phyloP scores from a whole-genome alignment of 1,284 basidiomycete genomes.

The Cystobasidium sp. region DNA sequence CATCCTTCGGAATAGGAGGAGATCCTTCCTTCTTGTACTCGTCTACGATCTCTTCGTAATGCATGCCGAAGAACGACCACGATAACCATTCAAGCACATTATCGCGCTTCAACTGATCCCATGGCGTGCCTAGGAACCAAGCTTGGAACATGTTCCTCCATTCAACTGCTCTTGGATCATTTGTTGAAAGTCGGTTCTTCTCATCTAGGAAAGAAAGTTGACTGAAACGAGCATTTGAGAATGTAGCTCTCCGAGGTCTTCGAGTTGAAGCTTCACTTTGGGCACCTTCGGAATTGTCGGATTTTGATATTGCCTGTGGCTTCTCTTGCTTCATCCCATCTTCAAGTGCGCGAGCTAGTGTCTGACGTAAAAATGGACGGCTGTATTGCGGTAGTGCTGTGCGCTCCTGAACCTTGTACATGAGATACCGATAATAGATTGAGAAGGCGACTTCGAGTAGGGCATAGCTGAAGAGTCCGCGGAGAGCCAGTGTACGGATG shows the following conservation, averaged over 20 bases:
- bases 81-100: constrained; percentile 78
- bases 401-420: constrained; percentile 61
- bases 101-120: constrained; percentile 70
- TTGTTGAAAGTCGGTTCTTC: constrained; percentile 64
- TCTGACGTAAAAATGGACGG: constrained; percentile 62
- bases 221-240: constrained; percentile 37
- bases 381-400: constrained; percentile 40
- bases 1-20: constrained; percentile 12
- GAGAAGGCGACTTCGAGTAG: constrained; percentile 71
- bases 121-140: constrained; percentile 66
- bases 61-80: constrained; percentile 69
- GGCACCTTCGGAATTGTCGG: background rate
- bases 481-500: constrained; percentile 32
- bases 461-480: constrained; percentile 46
- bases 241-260: constrained; percentile 39
- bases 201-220: constrained; percentile 52
- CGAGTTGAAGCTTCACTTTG: background rate
- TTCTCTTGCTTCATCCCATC: constrained; percentile 48
- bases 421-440: constrained; percentile 69
- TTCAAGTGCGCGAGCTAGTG: constrained; percentile 67
- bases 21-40: constrained; percentile 31
- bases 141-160: constrained; percentile 72
- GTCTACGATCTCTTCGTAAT: constrained; percentile 16
- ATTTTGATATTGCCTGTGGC: constrained; percentile 14
- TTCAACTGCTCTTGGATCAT: constrained; percentile 75